Evolutionary conservation across 2,329 filamentous ascomycete species (phyloP), one percentile per base, ranked within the genome.

Genomic region (Talaromyces sp.): DNA sequence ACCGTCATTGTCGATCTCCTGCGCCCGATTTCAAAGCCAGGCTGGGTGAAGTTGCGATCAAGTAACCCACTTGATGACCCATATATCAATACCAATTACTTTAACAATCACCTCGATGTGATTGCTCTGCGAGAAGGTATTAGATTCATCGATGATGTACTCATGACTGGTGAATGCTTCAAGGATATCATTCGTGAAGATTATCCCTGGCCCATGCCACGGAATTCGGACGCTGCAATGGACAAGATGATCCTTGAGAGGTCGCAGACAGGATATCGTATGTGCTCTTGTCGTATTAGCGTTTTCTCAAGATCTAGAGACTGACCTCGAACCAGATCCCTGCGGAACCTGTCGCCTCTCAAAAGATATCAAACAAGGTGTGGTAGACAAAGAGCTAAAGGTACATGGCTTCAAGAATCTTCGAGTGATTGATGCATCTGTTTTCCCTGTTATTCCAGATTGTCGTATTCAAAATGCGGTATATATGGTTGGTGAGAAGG

Each of bases 131-230:
- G 81, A 30, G 81, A 85, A 62, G 82, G 82, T 10, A 74, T 85
- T 27, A 74, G 80, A 9, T 83, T 76, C 64, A 70, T 74, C 5
- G 77, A 71, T 37, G 81, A 86, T 55, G 69, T 86, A 17, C 60
- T 86, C 2, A 80, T 73, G 45, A 80, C 75, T 10, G 82, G 83
- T 3, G 79, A 80, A 1, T 80, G 77, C 2, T 78, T 86, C 68
- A 81, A 68, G 47, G 66, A 70, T 46, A 50, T 70, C 40, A 57
- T 70, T 29, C 55, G 53, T 2, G 60, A 55, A 11, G 68, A 70
- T 75, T 86, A 84, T 62, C 83, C 83, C 0, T 85, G 81, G 81
- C 69, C 75, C 0, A 82, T 86, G 80, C 82, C 82, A 0, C 73
- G 77, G 2, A 64, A 80, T 19, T 76, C 74, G 1, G 80, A 85